Base-by-base conservation (phyloP, 2,329 filamentous ascomycete genomes). In the Xylaria polymorpha region DNA sequence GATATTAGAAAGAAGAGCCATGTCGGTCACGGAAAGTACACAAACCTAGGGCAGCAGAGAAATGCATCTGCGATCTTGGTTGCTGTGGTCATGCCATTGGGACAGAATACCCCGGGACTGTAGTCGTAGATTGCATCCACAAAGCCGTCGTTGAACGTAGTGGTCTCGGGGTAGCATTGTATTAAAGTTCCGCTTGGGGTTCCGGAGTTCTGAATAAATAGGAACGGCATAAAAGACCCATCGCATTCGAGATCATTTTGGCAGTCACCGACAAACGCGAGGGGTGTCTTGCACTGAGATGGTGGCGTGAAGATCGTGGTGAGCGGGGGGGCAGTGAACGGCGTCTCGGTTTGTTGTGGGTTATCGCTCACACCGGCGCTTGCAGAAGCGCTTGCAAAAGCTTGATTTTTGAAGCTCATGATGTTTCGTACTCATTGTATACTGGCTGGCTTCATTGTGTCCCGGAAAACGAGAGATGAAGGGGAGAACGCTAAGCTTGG, bases 41-140 rank as follows among this genome's bases (percentile, higher is more conserved):
- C 67, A 32, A 12, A 69, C 67, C 44, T 69, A 44, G 53, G 64
- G 8, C 67, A 69, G 35, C 67, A 69, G 25, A 67, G 7, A 20
- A 60, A 61, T 1, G 4, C 22, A n/a, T 3, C 41, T 1, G 43
- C 59, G 1, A 51, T 57, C 14, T 48, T 67, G 5, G 58, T 60
- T 18, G 14, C 67, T 3, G 64, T 69, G 2, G 67, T 67, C 67
- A 67, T 60, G 1, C 64, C 64, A 20, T 50, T 43, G 25, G 67
- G 67, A 10, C 67, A 69, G 48, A 55, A 64, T 4, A 64, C 14
- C 1, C 67, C 67, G n/a, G 67, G 67, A 1, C 20, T 25, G 35
- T 67, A 69, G 0, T 59, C 37, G 32, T 51, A 61, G 3, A 56
- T 10, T 18, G 25, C 67, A 35, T 66, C 67, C 15, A 46, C 44